phyloP scores from a whole-genome alignment of 257 asterid species.

The Gentiana dahurica region DNA sequence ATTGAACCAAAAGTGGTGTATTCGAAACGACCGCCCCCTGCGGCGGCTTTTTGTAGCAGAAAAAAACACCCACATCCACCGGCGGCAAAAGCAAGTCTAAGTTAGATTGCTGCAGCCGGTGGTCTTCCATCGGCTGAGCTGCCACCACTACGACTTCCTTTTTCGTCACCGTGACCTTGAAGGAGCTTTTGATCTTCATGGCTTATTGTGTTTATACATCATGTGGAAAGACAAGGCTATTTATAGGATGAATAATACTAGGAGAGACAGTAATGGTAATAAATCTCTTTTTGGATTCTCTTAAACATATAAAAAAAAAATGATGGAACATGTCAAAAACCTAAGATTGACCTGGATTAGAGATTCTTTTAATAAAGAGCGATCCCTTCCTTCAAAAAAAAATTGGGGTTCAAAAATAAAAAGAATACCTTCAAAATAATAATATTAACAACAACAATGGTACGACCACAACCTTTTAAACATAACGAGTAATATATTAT shows the following conservation, averaged over 20 bases:
- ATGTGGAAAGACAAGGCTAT: neutral
- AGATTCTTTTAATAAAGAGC: too few relatives aligned
- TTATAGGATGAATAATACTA: neutral
- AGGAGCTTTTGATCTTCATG: constrained; percentile 9
- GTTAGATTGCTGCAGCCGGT: constrained; percentile 58
- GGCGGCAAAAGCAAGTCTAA: constrained; percentile 70
- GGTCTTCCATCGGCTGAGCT: constrained; percentile 43
- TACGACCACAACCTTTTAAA: too few relatives aligned
- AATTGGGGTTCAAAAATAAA: too few relatives aligned
- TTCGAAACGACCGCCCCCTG: neutral
- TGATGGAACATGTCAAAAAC: too few relatives aligned
- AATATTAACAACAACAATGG: too few relatives aligned
- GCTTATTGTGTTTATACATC: neutral
- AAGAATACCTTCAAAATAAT: too few relatives aligned
- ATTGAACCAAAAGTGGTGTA: constrained; percentile 9
- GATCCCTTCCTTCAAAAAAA: too few relatives aligned
- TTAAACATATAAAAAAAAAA: too few relatives aligned
- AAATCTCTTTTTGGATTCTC: too few relatives aligned
- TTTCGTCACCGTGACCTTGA: constrained; percentile 27
- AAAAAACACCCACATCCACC: constrained; percentile 45
- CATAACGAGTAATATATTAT: too few relatives aligned
- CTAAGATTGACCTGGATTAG: too few relatives aligned
- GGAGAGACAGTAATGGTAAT: too few relatives aligned
- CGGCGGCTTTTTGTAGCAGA: constrained; percentile 32
- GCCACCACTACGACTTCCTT: constrained; percentile 43